Conservation (phyloP, 1,139 yeast species). For the Candida pseudocylindracea region DNA sequence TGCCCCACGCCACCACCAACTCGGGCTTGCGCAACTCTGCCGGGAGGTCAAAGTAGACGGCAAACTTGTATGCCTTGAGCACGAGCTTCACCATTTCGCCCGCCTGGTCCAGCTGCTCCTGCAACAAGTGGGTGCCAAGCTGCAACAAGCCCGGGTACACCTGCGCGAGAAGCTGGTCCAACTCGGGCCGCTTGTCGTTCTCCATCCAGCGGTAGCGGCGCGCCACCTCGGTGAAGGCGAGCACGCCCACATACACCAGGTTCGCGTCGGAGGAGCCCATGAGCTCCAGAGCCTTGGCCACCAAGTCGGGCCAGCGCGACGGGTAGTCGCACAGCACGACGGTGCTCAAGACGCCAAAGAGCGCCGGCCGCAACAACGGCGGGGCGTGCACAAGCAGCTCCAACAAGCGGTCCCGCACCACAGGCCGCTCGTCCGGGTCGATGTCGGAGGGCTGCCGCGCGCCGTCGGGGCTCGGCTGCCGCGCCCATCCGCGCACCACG, state of each 20-base stretch:
- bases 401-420: constrained; percentile 39
- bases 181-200: constrained; percentile 28
- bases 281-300: constrained; percentile 34
- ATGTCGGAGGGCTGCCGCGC: constrained; percentile 10
- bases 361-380: constrained; percentile 29
- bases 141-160: constrained; percentile 50
- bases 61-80: constrained; percentile 63
- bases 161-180: constrained; percentile 37
- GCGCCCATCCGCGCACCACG: constrained; percentile 41
- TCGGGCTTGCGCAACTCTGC: constrained; percentile 36
- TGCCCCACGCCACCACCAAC: constrained; percentile 48
- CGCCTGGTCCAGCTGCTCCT: constrained; percentile 14
- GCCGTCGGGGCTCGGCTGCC: constrained; percentile 2
- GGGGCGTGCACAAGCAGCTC: constrained; percentile 18
- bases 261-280: constrained; percentile 28
- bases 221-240: constrained; percentile 53
- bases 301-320: constrained; percentile 41
- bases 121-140: constrained; percentile 26
- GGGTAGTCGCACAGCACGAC: constrained; percentile 56
- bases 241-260: constrained; percentile 51
- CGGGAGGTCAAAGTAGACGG: constrained; percentile 65
- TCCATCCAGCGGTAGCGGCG: constrained; percentile 60
- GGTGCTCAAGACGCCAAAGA: constrained; percentile 46
- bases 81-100: constrained; percentile 68
- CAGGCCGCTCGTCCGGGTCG: constrained; percentile 48